Evolutionary conservation across 2,329 filamentous ascomycete species (phyloP).

Genomic region (Diaporthe amygdali): DNA sequence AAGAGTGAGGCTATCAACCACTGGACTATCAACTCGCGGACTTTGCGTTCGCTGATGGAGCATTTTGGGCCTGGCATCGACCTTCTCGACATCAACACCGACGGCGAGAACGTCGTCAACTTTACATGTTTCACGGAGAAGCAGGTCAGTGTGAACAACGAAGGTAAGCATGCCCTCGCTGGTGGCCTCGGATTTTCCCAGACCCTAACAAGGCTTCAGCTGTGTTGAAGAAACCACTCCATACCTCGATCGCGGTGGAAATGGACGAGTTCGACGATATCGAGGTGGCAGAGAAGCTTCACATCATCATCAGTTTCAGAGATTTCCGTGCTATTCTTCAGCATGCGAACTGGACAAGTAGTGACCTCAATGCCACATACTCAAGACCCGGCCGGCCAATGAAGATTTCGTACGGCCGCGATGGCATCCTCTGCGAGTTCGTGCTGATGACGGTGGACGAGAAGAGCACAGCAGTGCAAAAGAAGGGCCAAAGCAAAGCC

Average conservation of each 20-base stretch:
- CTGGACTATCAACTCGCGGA: conserved; percentile 75
- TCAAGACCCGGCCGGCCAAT: conserved; percentile 74
- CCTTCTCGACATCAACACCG: conserved; percentile 78
- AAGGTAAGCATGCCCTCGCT: conserved; percentile 45
- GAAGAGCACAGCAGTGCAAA: conserved; percentile 52
- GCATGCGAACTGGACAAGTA: conserved; percentile 73
- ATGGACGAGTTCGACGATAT: conserved; percentile 79
- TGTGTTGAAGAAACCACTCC: conserved; percentile 78
- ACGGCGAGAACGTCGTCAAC: conserved; percentile 73
- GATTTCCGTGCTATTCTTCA: conserved; percentile 81
- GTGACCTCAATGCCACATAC: conserved; percentile 71
- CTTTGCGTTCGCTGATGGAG: conserved; percentile 76
- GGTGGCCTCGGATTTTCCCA: conserved; percentile 2
- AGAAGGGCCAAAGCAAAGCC: conserved; percentile 47
- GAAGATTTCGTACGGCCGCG: conserved; percentile 72
- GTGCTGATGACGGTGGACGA: conserved; percentile 84
- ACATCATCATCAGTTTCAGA: conserved; percentile 82
- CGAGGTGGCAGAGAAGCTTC: conserved; percentile 74
- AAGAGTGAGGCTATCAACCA: conserved; percentile 67
- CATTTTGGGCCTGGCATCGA: conserved; percentile 83
- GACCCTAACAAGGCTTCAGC: conserved; percentile 49
- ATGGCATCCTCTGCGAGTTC: conserved; percentile 76
- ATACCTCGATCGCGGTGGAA: conserved; percentile 80
- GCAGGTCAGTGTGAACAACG: conserved; percentile 64
- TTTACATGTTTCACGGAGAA: conserved; percentile 86